phyloP scores from a whole-genome alignment of 352 stramenopile species.

The Phytophthora hybrid region DNA sequence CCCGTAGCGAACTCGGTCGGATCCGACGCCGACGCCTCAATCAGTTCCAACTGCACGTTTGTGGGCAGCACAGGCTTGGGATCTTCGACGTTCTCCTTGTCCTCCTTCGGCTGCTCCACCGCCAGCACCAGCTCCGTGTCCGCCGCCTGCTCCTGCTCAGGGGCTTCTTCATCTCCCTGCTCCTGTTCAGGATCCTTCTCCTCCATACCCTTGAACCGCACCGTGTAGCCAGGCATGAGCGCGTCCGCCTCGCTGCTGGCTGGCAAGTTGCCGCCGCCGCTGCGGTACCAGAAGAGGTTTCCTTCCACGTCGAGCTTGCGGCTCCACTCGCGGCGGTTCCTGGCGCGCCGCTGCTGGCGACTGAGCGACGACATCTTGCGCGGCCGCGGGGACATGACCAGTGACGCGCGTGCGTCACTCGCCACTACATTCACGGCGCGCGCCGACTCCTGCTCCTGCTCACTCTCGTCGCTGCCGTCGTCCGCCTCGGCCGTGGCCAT shows the following conservation, averaged over 20 bases:
- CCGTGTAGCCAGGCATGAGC: constrained; percentile 38
- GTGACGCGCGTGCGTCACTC: constrained; percentile 1
- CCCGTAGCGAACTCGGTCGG: constrained; percentile 45
- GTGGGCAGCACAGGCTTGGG: constrained; percentile 22
- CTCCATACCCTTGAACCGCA: constrained; percentile 42
- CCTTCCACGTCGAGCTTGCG: constrained; percentile 72
- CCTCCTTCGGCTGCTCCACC: constrained; percentile 26
- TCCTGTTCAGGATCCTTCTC: constrained; percentile 31
- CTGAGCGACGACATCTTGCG: constrained; percentile 47
- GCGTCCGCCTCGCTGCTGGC: constrained; percentile 21
- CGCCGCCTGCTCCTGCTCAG: constrained; percentile 1
- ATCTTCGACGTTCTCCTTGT: constrained; percentile 28
- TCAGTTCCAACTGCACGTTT: constrained; percentile 39
- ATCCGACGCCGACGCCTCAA: constrained; percentile 38
- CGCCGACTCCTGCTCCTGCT: constrained; percentile 15
- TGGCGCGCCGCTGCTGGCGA: constrained; percentile 46
- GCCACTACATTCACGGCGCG: constrained; percentile 19
- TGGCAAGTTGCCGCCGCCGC: constrained; percentile 26
- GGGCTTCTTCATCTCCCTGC: constrained; percentile 8
- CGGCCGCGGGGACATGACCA: constrained; percentile 29
- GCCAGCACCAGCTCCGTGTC: constrained; percentile 20
- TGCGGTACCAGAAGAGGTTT: constrained; percentile 66
- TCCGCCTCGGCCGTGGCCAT: constrained; percentile 22
- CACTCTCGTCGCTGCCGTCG: constrained; percentile 20
- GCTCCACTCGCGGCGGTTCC: constrained; percentile 74